Percentiles rank a stretch among this genome's conserved stretches.
Conservation (phyloP, 2,329 filamentous ascomycete species). For the Apiospora sp. region DNA sequence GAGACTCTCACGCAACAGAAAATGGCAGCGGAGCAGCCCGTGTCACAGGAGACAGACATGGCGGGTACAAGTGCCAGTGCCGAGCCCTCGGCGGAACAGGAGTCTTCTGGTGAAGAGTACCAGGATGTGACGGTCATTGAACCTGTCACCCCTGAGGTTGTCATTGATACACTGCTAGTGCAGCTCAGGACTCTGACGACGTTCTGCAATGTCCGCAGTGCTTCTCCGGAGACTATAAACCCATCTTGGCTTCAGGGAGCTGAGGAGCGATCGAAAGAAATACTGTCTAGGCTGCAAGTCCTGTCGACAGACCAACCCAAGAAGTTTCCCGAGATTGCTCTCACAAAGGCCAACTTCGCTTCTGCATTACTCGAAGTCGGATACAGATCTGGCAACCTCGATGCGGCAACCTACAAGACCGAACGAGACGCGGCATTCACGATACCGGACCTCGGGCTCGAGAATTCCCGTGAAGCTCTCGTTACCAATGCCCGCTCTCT, state of each 20-base stretch:
- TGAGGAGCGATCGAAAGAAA: conserved; percentile 60
- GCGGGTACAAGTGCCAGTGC: conserved; percentile 14
- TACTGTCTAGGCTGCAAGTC: conserved; percentile 50
- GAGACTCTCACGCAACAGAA: conserved; percentile 45
- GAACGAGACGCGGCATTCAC: conserved; percentile 40
- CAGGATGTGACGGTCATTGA: conserved; percentile 74
- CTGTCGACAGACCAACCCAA: conserved; percentile 31
- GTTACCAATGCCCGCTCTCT: conserved; percentile 38
- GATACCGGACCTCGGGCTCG: conserved; percentile 32
- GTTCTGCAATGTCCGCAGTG: conserved; percentile 57
- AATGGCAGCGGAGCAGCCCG: conserved; percentile 40
- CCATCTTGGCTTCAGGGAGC: conserved; percentile 59
- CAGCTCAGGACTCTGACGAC: conserved; percentile 64
- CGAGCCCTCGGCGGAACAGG: conserved; percentile 35
- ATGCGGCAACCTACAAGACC: conserved; percentile 37
- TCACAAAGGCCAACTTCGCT: conserved; percentile 37
- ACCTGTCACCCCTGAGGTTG: conserved; percentile 67
- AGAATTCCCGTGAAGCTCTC: conserved; percentile 32
- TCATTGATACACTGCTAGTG: conserved; percentile 73
- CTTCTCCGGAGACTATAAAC: conserved; percentile 42
- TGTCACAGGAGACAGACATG: not conserved
- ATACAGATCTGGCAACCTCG: conserved; percentile 35
- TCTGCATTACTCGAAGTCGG: conserved; percentile 38
- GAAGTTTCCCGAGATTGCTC: conserved; percentile 38
- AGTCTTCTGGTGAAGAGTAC: conserved; percentile 50